phyloP scores from a whole-genome alignment of 1,284 basidiomycete genomes.

The Cryptococcus maquisensis region DNA sequence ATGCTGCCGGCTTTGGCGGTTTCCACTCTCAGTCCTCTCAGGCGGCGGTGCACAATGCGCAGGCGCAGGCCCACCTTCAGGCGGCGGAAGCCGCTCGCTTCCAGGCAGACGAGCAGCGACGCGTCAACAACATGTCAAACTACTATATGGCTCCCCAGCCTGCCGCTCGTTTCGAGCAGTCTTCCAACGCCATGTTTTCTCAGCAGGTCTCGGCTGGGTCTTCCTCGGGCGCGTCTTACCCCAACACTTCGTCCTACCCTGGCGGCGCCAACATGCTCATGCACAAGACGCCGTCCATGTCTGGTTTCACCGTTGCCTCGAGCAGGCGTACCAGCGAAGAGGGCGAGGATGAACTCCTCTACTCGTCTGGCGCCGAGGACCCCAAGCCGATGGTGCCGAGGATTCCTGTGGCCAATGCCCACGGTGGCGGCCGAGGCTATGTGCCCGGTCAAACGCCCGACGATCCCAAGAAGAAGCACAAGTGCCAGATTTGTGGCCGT shows the following conservation, averaged over 20 bases:
- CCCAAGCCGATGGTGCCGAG: constrained; percentile 16
- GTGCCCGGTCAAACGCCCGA: constrained; percentile 49
- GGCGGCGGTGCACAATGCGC: constrained; percentile 27
- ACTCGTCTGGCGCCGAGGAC: constrained; percentile 15
- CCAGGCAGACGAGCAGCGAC: constrained; percentile 12
- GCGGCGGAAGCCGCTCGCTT: constrained; percentile 28
- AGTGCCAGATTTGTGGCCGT: constrained; percentile 48
- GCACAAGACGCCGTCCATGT: constrained; percentile 10
- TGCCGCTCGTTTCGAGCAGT: not conserved
- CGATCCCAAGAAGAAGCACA: constrained; percentile 50
- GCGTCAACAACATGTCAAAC: constrained; percentile 2
- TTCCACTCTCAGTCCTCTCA: constrained; percentile 19
- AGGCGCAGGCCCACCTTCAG: constrained; percentile 37
- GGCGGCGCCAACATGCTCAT: constrained; percentile 8
- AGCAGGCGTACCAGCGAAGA: constrained; percentile 11
- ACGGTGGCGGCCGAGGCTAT: constrained; percentile 48
- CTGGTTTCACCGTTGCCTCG: not conserved
- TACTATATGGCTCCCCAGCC: constrained; percentile 10
- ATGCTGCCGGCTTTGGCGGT: constrained; percentile 11
- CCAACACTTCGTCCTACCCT: constrained; percentile 27
- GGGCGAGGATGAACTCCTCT: constrained; percentile 23
- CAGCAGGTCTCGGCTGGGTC: constrained; percentile 19
- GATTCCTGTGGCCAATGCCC: constrained; percentile 37
- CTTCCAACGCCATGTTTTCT: constrained; percentile 4
- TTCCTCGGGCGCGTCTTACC: constrained; percentile 22